Base-by-base conservation (phyloP, 192 early-diverging fungal species). In the Chytriomyces sp. region DNA sequence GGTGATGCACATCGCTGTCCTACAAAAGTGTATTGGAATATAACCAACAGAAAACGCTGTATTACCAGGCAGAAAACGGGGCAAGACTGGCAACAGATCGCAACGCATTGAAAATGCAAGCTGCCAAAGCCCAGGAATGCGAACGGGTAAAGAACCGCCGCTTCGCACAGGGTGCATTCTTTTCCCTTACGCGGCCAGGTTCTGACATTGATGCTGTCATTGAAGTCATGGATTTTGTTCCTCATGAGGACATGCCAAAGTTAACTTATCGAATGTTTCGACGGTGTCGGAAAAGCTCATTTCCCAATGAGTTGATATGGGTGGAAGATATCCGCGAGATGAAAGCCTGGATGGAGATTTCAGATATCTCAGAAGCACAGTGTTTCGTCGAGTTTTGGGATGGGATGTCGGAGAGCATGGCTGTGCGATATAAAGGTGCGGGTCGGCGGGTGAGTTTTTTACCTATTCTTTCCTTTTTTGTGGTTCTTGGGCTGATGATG, bases 381-480 rank as follows among this genome's bases (percentile, higher is more conserved):
- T 35, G 35, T 35, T 73, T 73, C 28, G 71, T 73, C 11, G 71
- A 73, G 44, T 63, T 45, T 26, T 73, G 60, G 71, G 53, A 73
- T 63, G 71, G 71, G 5, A n/a, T 11, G 24, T 11, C 7, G 5
- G 16, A 20, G 28, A 45, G 28, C 20, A 10, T 62, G 35, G 71
- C 71, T 61, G 71, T 62, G 23, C 24, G 8, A 45, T 73, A 73
- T 44, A 18, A 35, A 0, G 71, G 71, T 24, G 53, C 71, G 26
- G 71, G 71, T n/a, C 61, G 47, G 26, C 57, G 71, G 26, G 71
- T 73, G 20, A 47, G n/a, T 18, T 49, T 11, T n/a, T n/a, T n/a
- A n/a, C n/a, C n/a, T n/a, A 8, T 9, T 35, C 47, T 68, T 64
- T 64, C 2, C n/a, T 18, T 35, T 35, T 0, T 35, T 35, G 3